Evolutionary conservation across 129 eudicot genomes (phyloP).

Genomic region (Pseudognaphalium luteoalbum): DNA sequence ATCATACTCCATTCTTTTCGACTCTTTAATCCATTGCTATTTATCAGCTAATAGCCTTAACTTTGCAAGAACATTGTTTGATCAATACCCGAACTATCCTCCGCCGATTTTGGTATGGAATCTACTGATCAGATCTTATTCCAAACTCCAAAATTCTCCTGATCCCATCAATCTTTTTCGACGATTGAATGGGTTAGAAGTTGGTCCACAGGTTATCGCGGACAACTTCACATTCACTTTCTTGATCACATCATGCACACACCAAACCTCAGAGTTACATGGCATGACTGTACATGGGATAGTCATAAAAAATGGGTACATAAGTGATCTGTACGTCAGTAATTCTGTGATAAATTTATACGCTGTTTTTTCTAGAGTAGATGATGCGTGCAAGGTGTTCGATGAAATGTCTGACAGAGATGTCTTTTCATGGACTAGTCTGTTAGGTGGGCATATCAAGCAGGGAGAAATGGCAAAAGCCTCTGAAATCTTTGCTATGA

Average conservation of each 20-base stretch:
- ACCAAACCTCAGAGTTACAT: conserved; percentile 37
- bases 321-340: conserved; percentile 48
- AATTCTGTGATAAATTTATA: conserved; percentile 68
- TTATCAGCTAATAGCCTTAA: conserved; percentile 39
- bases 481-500: conserved; percentile 45
- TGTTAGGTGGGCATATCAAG: conserved; percentile 62
- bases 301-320: conserved; percentile 55
- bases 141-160: conserved; percentile 51
- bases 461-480: conserved; percentile 55
- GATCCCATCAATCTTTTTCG: conserved; percentile 51
- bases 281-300: conserved; percentile 66
- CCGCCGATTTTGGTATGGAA: conserved; percentile 73
- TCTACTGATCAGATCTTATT: conserved; percentile 62
- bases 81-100: conserved; percentile 44
- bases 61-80: conserved; percentile 54
- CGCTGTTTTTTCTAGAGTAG: conserved; percentile 42
- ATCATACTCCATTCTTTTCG: conserved; percentile 31
- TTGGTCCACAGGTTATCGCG: conserved; percentile 33
- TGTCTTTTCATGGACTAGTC: conserved; percentile 87
- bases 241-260: conserved; percentile 72
- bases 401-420: conserved; percentile 71
- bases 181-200: conserved; percentile 33
- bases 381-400: conserved; percentile 58
- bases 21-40: conserved; percentile 80
- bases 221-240: conserved; percentile 74